Base-by-base conservation (phyloP, 2,329 filamentous ascomycete genomes). In the Lecanicillium sp. region DNA sequence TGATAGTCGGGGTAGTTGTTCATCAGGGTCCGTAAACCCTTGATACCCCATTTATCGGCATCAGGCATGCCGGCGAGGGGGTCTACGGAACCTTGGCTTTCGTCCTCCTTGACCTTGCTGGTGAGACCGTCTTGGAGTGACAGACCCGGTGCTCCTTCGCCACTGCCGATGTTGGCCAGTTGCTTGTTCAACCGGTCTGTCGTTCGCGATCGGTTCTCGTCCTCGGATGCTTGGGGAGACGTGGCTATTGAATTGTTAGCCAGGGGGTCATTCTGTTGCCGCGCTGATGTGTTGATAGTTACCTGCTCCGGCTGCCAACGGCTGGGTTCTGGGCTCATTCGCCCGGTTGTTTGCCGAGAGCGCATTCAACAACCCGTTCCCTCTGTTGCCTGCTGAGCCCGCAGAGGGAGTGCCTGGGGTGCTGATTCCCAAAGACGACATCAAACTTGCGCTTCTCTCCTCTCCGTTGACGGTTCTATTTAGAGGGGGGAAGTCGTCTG, bases 1-100 rank as follows among this genome's bases (percentile, higher is more conserved):
- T 77, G 78, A 60, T 82, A 84, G 54, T 83, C 78, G 12, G 78
- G 75, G 53, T 76, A 81, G 58, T 77, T 81, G 63, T 78, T 79
- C 72, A 84, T 83, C 62, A 84, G 65, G 26, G 78, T 77, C 49
- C 75, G 72, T 51, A 84, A 67, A 9, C 81, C 81, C 60, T 84
- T 84, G 40, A 84, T 69, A 4, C 81, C 81, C 72, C 74, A 85
- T 59, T 77, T 82, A 57, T 85, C 81, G 32, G 72, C 73, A 3
- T 77, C 72, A n/a, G 75, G 64, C 79, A 84, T 81, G 38, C 78
- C 77, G 40, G 71, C 69, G 21, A 84, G 66, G 38, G 79, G 79
- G 59, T 85, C 80, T 54, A 78, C 70, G 10, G 70, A 64, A 30
- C 74, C 70, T 4, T 66, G 62, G 6, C 58, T 67, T 38, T 70